Conservation (phyloP, 345 rosid genomes). For the Salix brachista region DNA sequence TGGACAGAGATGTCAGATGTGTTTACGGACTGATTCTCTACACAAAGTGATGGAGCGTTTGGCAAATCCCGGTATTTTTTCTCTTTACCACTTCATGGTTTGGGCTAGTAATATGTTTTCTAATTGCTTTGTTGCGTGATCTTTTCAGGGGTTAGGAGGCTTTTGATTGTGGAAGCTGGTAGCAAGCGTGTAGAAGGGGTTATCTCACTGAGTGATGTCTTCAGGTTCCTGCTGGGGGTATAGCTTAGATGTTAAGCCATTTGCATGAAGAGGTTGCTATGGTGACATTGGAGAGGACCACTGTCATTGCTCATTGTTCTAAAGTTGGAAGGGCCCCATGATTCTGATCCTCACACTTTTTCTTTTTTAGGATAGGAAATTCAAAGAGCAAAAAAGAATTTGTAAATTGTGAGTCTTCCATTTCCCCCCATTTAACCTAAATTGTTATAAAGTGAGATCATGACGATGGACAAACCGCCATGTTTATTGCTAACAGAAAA, state of each 20-base stretch:
- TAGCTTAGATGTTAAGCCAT: not conserved
- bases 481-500: slow-evolving; percentile 23
- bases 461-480: slow-evolving; percentile 16
- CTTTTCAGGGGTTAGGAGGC: slow-evolving; percentile 58
- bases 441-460: slow-evolving; percentile 12
- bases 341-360: slow-evolving; percentile 13
- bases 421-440: slow-evolving; percentile 20
- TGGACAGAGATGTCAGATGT: slow-evolving; percentile 83
- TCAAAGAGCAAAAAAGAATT: slow-evolving; percentile 34
- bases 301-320: slow-evolving; percentile 16
- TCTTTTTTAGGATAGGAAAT: slow-evolving; percentile 35
- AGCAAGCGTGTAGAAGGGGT: slow-evolving; percentile 89
- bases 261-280: slow-evolving; percentile 1
- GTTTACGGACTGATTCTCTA: slow-evolving; percentile 69
- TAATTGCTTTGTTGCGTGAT: slow-evolving; percentile 7
- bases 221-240: slow-evolving; percentile 57
- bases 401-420: slow-evolving; percentile 44
- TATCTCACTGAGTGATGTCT: slow-evolving; percentile 65
- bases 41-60: slow-evolving; percentile 81
- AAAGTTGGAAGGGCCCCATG: slow-evolving; percentile 18
- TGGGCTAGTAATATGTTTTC: not conserved
- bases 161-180: slow-evolving; percentile 76
- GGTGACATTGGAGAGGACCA: slow-evolving; percentile 16
- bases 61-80: slow-evolving; percentile 56
- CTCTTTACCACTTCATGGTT: not conserved